Base-by-base conservation (phyloP, 306 rosid genomes). In the Cucurbita pepo region DNA sequence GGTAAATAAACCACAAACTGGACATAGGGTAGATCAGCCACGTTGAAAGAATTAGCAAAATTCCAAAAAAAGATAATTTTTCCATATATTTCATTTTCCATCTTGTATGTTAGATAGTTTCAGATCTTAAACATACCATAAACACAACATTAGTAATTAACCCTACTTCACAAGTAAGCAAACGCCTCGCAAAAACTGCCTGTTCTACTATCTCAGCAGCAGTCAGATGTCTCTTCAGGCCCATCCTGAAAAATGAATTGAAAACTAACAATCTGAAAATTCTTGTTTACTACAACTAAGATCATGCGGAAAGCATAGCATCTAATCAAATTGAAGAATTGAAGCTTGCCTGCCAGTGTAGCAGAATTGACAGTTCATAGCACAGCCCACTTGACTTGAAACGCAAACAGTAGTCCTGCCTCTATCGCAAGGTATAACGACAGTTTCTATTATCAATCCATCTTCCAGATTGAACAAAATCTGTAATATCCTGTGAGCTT, bases 351-450 rank as follows among this genome's bases (percentile, higher is more conserved):
- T 88, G 83, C 98, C 97, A 58, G 97, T 93, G 77, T 77, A 93
- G 83, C 98, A 93, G 81, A 93, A 90, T 72, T 93, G 97, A 78
- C 98, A 90, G 71, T 93, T 93, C 98, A 90, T 84, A 73, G 96
- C 96, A 69, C 98, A 93, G 30, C 96, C 98, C 75, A 93, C 98
- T 86, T 93, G 98, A 86, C 98, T 93, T 16, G 96, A 93, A 80
- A 93, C 96, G 71, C 98, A 93, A 72, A 90, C 96, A 12, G 98
- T 90, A 79, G 88, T 93, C 77, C 95, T 88, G 61, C 93, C 87
- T 54, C 86, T 84, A 38, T 90, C 94, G 52, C 87, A 83, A 58
- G 96, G 98, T 78, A 93, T 93, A 71, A 93, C 83, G 52, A 90
- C 97, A 11, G 98, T 93, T 83, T 93, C 98, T 77, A 90, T 87